Evolutionary conservation across 129 eudicot species (phyloP).

Genomic region (Deinandra increscens): DNA sequence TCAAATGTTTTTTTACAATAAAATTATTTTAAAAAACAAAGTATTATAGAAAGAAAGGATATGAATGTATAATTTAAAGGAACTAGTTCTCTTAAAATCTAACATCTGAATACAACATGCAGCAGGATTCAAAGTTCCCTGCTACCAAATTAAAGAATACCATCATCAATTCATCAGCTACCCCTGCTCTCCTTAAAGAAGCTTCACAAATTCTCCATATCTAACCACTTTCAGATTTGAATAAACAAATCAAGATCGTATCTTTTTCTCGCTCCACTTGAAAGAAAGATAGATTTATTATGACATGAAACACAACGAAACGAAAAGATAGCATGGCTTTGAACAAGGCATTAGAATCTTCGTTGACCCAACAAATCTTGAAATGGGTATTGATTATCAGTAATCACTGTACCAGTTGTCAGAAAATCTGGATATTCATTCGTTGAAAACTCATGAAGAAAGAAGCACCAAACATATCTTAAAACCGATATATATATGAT

Average conservation of each 20-base stretch:
- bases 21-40: slow-evolving; percentile 3
- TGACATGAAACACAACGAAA: too few relatives aligned
- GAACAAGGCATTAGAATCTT: neutral
- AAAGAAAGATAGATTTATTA: slow-evolving; percentile 1
- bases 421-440: neutral
- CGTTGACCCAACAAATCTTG: neutral
- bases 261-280: neutral
- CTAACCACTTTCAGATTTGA: slow-evolving; percentile 6
- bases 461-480: neutral
- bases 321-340: too few relatives aligned
- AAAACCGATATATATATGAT: too few relatives aligned
- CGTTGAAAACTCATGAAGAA: neutral
- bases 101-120: slow-evolving; percentile 29
- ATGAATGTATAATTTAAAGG: slow-evolving; percentile 24
- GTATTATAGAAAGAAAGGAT: slow-evolving; percentile 6
- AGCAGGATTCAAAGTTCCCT: slow-evolving; percentile 30
- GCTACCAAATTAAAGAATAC: slow-evolving; percentile 38
- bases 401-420: neutral
- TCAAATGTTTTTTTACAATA: too few relatives aligned
- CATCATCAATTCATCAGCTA: slow-evolving; percentile 27
- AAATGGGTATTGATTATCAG: neutral
- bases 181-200: slow-evolving; percentile 21
- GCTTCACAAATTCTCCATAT: slow-evolving; percentile 15
- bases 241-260: slow-evolving; percentile 17
- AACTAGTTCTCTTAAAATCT: slow-evolving; percentile 14